phyloP scores from a whole-genome alignment of 2,329 filamentous ascomycete genomes.

The Arthrobotrys sphaeroides region DNA sequence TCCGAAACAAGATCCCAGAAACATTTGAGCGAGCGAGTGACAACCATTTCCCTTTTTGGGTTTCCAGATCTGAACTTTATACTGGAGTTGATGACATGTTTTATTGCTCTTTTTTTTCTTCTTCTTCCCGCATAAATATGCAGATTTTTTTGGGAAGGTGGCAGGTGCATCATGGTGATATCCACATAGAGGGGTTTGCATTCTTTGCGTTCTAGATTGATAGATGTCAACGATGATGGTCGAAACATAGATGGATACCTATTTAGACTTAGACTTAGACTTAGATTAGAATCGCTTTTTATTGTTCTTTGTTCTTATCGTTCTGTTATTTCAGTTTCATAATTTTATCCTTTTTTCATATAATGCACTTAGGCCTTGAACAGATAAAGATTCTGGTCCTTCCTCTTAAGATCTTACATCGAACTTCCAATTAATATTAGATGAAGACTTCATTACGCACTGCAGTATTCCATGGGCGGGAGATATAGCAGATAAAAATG shows the following conservation, averaged over 20 bases:
- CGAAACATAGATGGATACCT: conserved; percentile 20
- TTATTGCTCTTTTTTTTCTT: conserved; percentile 4
- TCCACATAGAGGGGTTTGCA: conserved; percentile 49
- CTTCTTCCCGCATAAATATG: not conserved
- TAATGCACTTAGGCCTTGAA: no score
- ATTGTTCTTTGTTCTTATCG: not conserved
- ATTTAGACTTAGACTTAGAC: conserved; percentile 14
- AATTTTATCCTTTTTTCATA: not conserved
- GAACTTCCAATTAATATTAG: no score
- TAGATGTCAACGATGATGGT: conserved; percentile 28
- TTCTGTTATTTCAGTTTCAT: not conserved
- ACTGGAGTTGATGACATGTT: conserved; percentile 43
- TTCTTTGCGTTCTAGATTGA: conserved; percentile 36
- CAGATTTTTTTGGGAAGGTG: conserved; percentile 8
- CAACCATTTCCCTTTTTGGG: not conserved
- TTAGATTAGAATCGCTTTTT: not conserved
- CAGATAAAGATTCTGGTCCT: no score
- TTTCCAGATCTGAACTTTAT: conserved; percentile 12
- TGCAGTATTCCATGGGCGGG: not conserved
- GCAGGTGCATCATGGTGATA: conserved; percentile 36
- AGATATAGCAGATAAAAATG: not conserved
- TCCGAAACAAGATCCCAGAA: not conserved
- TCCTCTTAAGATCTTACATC: no score
- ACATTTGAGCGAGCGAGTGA: conserved; percentile 10
- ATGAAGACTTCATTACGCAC: no score